Evolutionary conservation across 2,329 filamentous ascomycete genomes (phyloP).

Genomic region (Verticillium albo-atrum): DNA sequence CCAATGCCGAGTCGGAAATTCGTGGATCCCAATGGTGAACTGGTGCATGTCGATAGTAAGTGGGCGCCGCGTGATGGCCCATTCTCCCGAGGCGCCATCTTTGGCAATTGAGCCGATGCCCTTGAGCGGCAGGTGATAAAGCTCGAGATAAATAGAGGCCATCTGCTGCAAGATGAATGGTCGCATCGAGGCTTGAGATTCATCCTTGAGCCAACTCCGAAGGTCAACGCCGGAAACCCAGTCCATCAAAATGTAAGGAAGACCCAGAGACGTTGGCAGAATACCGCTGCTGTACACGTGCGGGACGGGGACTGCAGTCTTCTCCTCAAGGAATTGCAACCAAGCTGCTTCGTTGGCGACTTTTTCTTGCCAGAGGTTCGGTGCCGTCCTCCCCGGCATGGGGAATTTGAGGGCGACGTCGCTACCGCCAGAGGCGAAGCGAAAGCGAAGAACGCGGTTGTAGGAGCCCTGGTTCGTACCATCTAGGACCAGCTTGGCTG

Average conservation of each 20-base stretch:
- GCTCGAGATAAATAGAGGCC: conserved; percentile 17
- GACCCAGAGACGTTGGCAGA: conserved; percentile 21
- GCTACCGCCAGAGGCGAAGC: conserved; percentile 13
- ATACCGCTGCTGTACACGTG: conserved; percentile 19
- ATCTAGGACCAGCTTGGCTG: neutral
- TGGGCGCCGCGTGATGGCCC: conserved; percentile 25
- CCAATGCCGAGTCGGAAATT: too few relatives aligned
- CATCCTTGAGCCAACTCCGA: too few relatives aligned
- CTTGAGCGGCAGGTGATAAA: conserved; percentile 25
- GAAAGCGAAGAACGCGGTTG: conserved; percentile 20
- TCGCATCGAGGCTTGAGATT: too few relatives aligned
- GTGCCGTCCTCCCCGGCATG: conserved; percentile 16
- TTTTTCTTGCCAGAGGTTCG: conserved; percentile 22
- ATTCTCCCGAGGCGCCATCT: conserved; percentile 12
- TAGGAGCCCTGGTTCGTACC: conserved; percentile 17
- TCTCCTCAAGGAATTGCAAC: conserved; percentile 20
- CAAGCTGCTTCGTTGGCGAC: conserved; percentile 20
- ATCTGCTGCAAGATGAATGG: conserved; percentile 17
- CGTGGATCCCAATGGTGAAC: conserved; percentile 12
- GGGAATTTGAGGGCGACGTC: conserved; percentile 21
- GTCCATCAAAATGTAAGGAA: conserved; percentile 27
- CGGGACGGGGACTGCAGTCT: conserved; percentile 25
- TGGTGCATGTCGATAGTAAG: conserved; percentile 36
- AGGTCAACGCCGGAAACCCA: conserved; percentile 4
- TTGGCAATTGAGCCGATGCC: conserved; percentile 28